These are phyloP conservation scores for Salix viminalis DNA, from an alignment of 345 rosid genomes.

Conservation along the genomic window DNA sequence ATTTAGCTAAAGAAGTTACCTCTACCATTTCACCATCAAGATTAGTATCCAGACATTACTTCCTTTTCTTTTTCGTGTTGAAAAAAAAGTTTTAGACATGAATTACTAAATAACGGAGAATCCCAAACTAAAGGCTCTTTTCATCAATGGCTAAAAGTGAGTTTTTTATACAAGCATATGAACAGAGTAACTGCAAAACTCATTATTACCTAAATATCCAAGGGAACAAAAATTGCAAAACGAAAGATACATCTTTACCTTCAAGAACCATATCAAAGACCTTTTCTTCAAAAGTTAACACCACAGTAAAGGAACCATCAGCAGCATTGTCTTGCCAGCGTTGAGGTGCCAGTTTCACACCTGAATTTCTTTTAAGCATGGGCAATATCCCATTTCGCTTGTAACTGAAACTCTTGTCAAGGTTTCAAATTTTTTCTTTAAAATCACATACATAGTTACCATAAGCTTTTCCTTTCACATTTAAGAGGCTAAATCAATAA, in stretches of 20 bases:
- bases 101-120: too few species aligned
- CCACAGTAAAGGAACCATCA: conserved; percentile 79
- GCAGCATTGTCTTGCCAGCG: conserved; percentile 94
- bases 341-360: conserved; percentile 82
- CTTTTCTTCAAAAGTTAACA: conserved; percentile 83
- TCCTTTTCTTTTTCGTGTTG: too few species aligned
- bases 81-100: too few species aligned
- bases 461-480: neutral
- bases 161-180: too few species aligned
- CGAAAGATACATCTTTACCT: conserved; percentile 33
- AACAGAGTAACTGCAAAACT: too few species aligned
- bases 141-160: too few species aligned
- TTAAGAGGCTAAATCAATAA: neutral
- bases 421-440: neutral
- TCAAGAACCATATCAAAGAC: conserved; percentile 87
- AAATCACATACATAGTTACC: neutral
- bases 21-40: too few species aligned
- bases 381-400: conserved; percentile 92
- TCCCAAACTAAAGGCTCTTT: too few species aligned
- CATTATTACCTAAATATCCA: too few species aligned
- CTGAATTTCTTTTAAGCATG: conserved; percentile 81
- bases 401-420: conserved; percentile 46
- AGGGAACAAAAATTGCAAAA: neutral
- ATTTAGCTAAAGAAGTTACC: too few species aligned
- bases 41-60: too few species aligned